Conservation (phyloP, 75 land plant genomes). For the Pinus albicaulis region DNA sequence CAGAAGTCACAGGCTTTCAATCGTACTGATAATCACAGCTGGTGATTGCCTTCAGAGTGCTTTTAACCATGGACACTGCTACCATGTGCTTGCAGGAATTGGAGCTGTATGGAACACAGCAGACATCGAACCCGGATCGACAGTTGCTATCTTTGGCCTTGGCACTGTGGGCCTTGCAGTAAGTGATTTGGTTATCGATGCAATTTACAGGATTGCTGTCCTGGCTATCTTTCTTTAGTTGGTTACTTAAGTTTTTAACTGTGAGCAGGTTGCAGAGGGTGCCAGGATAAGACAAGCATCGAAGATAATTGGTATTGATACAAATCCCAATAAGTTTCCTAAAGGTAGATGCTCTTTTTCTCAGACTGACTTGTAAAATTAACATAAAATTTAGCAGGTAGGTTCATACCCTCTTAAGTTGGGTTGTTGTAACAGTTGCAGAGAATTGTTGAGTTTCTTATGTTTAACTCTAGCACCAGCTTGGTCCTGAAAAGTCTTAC, state of each 20-base stretch:
- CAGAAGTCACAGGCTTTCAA: background rate
- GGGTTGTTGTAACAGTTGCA: too few species aligned
- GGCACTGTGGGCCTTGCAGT: slow-evolving; percentile 89
- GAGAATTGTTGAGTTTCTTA: too few species aligned
- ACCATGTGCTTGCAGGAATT: slow-evolving; percentile 32
- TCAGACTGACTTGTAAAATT: too few species aligned
- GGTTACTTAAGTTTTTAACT: background rate
- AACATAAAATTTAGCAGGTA: too few species aligned
- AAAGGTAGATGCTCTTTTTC: slow-evolving; percentile 25
- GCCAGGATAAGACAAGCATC: slow-evolving; percentile 50
- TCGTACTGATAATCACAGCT: too few species aligned
- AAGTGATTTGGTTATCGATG: slow-evolving; percentile 3
- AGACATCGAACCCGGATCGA: slow-evolving; percentile 60
- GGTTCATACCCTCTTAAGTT: too few species aligned
- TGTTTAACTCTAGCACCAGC: too few species aligned
- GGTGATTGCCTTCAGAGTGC: too few species aligned
- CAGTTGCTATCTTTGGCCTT: slow-evolving; percentile 78
- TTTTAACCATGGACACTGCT: background rate
- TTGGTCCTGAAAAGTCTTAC: too few species aligned
- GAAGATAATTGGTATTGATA: slow-evolving; percentile 60
- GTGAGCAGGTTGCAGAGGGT: slow-evolving; percentile 53
- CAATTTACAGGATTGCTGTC: background rate
- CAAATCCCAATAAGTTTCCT: slow-evolving; percentile 36
- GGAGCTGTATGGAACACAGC: slow-evolving; percentile 86
- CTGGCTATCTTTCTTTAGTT: background rate